Evolutionary conservation across 2,329 filamentous ascomycete genomes (phyloP), one percentile per base, ranked within the genome.

Genomic region (Diaporthe velutina): DNA sequence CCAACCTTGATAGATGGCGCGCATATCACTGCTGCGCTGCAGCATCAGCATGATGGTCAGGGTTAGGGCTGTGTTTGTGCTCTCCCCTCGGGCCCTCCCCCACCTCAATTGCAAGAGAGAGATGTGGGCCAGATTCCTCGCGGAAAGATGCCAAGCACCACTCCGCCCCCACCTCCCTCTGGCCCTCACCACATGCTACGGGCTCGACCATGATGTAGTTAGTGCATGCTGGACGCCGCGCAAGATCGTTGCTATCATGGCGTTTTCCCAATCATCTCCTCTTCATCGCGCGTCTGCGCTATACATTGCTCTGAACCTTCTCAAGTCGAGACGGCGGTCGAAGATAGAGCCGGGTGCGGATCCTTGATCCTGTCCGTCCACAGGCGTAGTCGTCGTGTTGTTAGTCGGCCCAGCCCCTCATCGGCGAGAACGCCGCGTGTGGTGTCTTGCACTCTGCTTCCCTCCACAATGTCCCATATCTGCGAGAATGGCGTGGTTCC

Each of bases 401-500:
- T 17, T 13, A 12, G 12, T 10, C 19, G 10, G 61, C 19, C 42
- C 2, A 12, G 19, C 61, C 55, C 42, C 42, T 66, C 61, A 35
- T 10, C 42, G 45, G 61, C 61, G 61, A 67, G 61, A 67, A 67
- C 22, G 42, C 61, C 61, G 61, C 6, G 28, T 19, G 12, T 50
- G 17, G 4, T 22, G 17, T 48, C n/a, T 12, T 6, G 33, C 22
- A 5, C 12, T 30, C 58, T 17, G n/a, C n/a, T 28, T 42, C 35
- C n/a, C 35, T 42, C 35, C 58, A 61, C 38, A 19, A 4, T 19
- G 13, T 12, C 35, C 57, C n/a, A 19, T 2, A 42, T 9, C 25
- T 42, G n/a, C 35, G n/a, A 28, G 28, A 15, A 30, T 64, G 28
- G 45, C 12, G 48, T 52, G 28, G 13, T 25, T n/a, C 13, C 19